A percentile compares a stretch with the other conserved stretches of the same genome.
These are phyloP conservation scores for Lumnitzera racemosa DNA, from an alignment of 345 rosid genomes.

Conservation along the genomic window DNA sequence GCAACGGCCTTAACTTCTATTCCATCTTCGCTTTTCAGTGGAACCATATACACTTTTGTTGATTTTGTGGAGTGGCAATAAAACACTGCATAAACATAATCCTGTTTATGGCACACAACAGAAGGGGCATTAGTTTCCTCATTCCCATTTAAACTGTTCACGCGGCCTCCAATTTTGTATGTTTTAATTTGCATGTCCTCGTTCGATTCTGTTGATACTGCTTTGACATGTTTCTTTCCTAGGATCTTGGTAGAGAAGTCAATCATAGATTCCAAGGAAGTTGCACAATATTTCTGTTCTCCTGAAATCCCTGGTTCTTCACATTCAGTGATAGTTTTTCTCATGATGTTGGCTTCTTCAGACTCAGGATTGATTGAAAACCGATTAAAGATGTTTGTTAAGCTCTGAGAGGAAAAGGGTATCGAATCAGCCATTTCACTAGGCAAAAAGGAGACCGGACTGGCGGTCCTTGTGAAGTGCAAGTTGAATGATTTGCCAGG, in stretches of 20 bases:
- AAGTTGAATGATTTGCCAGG: conserved; percentile 46
- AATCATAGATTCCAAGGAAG: conserved; percentile 78
- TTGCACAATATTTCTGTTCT: conserved; percentile 73
- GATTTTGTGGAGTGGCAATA: conserved; percentile 60
- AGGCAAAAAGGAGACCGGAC: conserved; percentile 50
- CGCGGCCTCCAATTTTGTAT: conserved; percentile 29
- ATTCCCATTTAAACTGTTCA: conserved; percentile 25
- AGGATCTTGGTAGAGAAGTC: conserved; percentile 57
- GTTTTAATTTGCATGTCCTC: conserved; percentile 29
- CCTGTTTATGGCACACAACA: conserved; percentile 81
- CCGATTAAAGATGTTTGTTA: conserved; percentile 38
- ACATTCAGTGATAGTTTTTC: conserved; percentile 58
- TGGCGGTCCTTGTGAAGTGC: conserved; percentile 39
- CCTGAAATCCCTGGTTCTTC: conserved; percentile 54
- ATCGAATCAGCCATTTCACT: conserved; percentile 46
- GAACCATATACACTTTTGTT: conserved; percentile 48
- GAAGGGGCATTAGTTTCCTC: conserved; percentile 1
- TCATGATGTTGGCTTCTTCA: conserved; percentile 55
- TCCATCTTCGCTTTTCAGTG: conserved; percentile 57
- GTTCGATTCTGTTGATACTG: conserved; percentile 54
- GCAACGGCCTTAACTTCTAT: conserved; percentile 58
- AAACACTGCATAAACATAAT: conserved; percentile 68
- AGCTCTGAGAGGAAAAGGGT: conserved; percentile 57
- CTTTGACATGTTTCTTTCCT: conserved; percentile 36
- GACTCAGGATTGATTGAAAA: conserved; percentile 57